Conservation (phyloP, 768 basidiomycete species). For the Lactifluus pinguis region DNA sequence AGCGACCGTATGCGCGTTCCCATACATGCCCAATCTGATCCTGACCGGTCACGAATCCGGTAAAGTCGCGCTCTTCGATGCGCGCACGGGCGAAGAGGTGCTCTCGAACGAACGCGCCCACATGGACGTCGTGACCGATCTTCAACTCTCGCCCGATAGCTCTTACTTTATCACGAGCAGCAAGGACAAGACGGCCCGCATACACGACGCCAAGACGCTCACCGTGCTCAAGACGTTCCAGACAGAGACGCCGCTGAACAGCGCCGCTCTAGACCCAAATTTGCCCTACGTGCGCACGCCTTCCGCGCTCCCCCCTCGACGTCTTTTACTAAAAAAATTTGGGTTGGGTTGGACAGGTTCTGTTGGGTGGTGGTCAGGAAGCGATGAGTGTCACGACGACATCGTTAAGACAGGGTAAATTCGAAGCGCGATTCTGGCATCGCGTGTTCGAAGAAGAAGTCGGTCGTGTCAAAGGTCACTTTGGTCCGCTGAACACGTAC, state of each 20-base stretch:
- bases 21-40: slow-evolving; percentile 65
- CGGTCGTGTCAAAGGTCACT: slow-evolving; percentile 95
- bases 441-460: slow-evolving; percentile 95
- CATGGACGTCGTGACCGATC: slow-evolving; percentile 77
- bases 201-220: slow-evolving; percentile 85
- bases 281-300: slow-evolving; percentile 76
- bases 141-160: slow-evolving; percentile 83
- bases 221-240: slow-evolving; percentile 87
- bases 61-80: slow-evolving; percentile 87
- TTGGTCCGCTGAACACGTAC: slow-evolving; percentile 93
- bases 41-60: slow-evolving; percentile 96
- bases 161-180: slow-evolving; percentile 94
- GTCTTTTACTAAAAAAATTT: too few species aligned
- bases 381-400: slow-evolving; percentile 97
- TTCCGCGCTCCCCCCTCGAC: not conserved
- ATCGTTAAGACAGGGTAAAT: slow-evolving; percentile 88
- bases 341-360: slow-evolving; percentile 40
- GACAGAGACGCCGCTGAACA: slow-evolving; percentile 94
- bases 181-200: slow-evolving; percentile 93
- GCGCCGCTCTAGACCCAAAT: slow-evolving; percentile 75
- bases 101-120: slow-evolving; percentile 82
- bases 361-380: slow-evolving; percentile 95
- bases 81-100: slow-evolving; percentile 77
- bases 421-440: slow-evolving; percentile 98
- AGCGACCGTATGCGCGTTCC: slow-evolving; percentile 94